Conservation (phyloP, 495 filamentous ascomycete genomes). For the Gamarada debralockiae region DNA sequence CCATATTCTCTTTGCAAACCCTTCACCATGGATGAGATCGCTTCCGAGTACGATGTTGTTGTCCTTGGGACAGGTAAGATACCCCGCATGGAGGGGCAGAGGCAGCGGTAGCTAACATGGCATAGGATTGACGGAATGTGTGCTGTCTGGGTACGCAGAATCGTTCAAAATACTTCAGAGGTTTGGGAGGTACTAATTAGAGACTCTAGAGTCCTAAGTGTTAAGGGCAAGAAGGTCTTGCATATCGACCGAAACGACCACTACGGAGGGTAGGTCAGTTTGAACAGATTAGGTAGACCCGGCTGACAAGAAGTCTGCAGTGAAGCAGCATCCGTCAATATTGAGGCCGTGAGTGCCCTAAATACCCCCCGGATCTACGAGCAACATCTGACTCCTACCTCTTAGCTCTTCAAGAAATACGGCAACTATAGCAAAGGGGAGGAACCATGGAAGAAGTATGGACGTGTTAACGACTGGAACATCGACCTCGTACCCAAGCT, state of each 20-base stretch:
- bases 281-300: not conserved
- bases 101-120: slow-evolving; percentile 15
- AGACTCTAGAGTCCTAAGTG: slow-evolving; percentile 86
- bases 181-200: slow-evolving; percentile 10
- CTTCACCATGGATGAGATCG: slow-evolving; percentile 83
- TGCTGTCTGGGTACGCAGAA: slow-evolving; percentile 79
- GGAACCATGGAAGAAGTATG: slow-evolving; percentile 97
- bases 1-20: not conserved
- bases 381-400: slow-evolving; percentile 11
- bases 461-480: slow-evolving; percentile 97
- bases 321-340: slow-evolving; percentile 90
- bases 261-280: slow-evolving; percentile 91
- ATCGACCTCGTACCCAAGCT: slow-evolving; percentile 98
- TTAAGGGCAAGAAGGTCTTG: slow-evolving; percentile 97
- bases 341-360: slow-evolving; percentile 81
- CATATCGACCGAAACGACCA: slow-evolving; percentile 99
- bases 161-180: not conserved
- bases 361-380: slow-evolving; percentile 13
- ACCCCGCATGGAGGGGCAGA: slow-evolving; percentile 31
- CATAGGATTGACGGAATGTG: slow-evolving; percentile 93
- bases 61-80: slow-evolving; percentile 89
- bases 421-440: slow-evolving; percentile 75
- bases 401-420: slow-evolving; percentile 90
- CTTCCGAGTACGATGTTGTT: slow-evolving; percentile 94
- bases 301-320: slow-evolving; percentile 43